Conservation (phyloP, 768 basidiomycete genomes). For the Termitomyces sp. region DNA sequence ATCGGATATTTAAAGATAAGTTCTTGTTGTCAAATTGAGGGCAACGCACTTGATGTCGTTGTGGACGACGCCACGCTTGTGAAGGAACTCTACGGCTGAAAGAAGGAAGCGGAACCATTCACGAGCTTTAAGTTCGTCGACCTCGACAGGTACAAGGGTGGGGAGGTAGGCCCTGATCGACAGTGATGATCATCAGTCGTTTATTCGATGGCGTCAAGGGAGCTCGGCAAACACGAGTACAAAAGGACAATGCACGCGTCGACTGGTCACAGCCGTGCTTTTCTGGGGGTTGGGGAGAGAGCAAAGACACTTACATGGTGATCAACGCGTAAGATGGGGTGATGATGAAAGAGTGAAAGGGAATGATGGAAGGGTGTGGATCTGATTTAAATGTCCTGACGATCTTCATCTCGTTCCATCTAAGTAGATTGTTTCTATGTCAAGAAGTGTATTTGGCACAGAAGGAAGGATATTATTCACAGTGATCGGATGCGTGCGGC, state of each 20-base stretch:
- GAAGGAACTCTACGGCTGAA: conserved; percentile 81
- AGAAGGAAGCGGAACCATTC: conserved; percentile 82
- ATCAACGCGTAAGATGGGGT: conserved; percentile 88
- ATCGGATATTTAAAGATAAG: neutral
- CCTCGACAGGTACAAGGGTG: conserved; percentile 84
- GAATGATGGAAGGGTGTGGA: conserved; percentile 88
- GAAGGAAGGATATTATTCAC: conserved; percentile 44
- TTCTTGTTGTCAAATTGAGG: conserved; percentile 1
- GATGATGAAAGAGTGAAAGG: conserved; percentile 92
- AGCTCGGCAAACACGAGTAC: conserved; percentile 12
- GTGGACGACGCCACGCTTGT: conserved; percentile 80
- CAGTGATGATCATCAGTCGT: conserved; percentile 8
- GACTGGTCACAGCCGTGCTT: neutral
- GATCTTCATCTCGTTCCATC: conserved; percentile 99
- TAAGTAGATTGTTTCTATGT: conserved; percentile 25
- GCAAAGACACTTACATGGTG: conserved; percentile 66
- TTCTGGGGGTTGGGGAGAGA: neutral
- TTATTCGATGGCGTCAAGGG: neutral
- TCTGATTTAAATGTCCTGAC: conserved; percentile 80
- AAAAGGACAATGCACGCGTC: conserved; percentile 4
- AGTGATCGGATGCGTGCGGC: conserved; percentile 88
- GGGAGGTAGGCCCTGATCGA: conserved; percentile 76
- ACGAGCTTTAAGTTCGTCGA: conserved; percentile 72
- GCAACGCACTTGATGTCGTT: conserved; percentile 86
- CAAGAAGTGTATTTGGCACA: neutral